Evolutionary conservation across 2,329 filamentous ascomycete genomes (phyloP).

Genomic region (Colletotrichum plurivorum): DNA sequence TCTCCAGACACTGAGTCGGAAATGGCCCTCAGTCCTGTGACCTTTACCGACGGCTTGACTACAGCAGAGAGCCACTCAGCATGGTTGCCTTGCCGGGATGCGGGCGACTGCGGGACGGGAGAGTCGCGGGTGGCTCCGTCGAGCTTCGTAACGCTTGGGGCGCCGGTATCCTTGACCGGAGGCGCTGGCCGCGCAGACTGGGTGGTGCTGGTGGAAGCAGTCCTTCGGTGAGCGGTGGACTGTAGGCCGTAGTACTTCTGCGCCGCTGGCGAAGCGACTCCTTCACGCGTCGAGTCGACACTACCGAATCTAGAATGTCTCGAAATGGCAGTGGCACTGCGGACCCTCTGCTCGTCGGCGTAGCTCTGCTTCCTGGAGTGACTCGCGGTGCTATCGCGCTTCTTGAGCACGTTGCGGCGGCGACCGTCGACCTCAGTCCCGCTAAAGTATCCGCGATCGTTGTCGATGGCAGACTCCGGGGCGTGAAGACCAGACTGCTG

Average conservation of each 20-base stretch:
- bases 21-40: slow-evolving; percentile 82
- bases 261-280: slow-evolving; percentile 70
- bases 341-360: slow-evolving; percentile 78
- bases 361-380: slow-evolving; percentile 84
- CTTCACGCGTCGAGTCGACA: slow-evolving; percentile 79
- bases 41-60: slow-evolving; percentile 64
- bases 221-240: slow-evolving; percentile 67
- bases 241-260: slow-evolving; percentile 79
- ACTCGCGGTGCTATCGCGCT: slow-evolving; percentile 72
- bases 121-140: slow-evolving; percentile 60
- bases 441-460: slow-evolving; percentile 94
- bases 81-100: slow-evolving; percentile 60
- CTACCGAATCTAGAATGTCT: slow-evolving; percentile 86
- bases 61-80: slow-evolving; percentile 69
- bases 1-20: slow-evolving; percentile 80
- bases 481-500: slow-evolving; percentile 53
- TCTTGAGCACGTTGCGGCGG: slow-evolving; percentile 84
- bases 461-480: slow-evolving; percentile 69
- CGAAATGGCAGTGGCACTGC: slow-evolving; percentile 75
- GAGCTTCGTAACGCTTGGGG: slow-evolving; percentile 73
- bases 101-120: slow-evolving; percentile 59
- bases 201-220: slow-evolving; percentile 72
- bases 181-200: slow-evolving; percentile 67
- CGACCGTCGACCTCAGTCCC: slow-evolving; percentile 86
- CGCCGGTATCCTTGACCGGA: slow-evolving; percentile 66